These are phyloP conservation scores for Ampelomyces quisqualis DNA, from an alignment of 2,329 filamentous ascomycete genomes.

Conservation along the genomic window DNA sequence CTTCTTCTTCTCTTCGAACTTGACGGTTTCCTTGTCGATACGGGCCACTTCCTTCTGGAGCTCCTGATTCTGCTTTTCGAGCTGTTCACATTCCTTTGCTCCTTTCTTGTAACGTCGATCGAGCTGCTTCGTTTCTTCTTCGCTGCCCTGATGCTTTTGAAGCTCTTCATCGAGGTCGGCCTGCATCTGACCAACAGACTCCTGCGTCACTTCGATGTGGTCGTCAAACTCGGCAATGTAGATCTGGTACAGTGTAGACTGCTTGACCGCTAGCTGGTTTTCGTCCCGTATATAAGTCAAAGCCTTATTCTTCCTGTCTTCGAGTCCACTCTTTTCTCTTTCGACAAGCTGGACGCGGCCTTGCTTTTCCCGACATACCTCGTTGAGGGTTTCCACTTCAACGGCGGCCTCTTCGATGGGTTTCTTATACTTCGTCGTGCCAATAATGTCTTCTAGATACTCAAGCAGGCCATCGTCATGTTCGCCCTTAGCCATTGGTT, in stretches of 20 bases:
- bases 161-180: slow-evolving; percentile 81
- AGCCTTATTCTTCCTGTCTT: slow-evolving; percentile 96
- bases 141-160: slow-evolving; percentile 85
- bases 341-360: slow-evolving; percentile 95
- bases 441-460: slow-evolving; percentile 97
- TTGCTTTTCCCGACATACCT: slow-evolving; percentile 93
- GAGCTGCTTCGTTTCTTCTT: slow-evolving; percentile 85
- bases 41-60: slow-evolving; percentile 85
- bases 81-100: slow-evolving; percentile 76
- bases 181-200: slow-evolving; percentile 89
- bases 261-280: slow-evolving; percentile 86
- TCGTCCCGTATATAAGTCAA: slow-evolving; percentile 86
- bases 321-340: slow-evolving; percentile 88
- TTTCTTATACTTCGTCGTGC: slow-evolving; percentile 96
- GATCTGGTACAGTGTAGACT: slow-evolving; percentile 89
- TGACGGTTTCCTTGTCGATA: slow-evolving; percentile 94
- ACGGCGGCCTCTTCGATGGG: slow-evolving; percentile 92
- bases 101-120: slow-evolving; percentile 81
- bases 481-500: slow-evolving; percentile 89
- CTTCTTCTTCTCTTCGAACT: slow-evolving; percentile 97
- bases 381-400: slow-evolving; percentile 89
- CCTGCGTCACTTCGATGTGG: slow-evolving; percentile 83
- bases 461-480: slow-evolving; percentile 95
- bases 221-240: slow-evolving; percentile 86
- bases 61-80: slow-evolving; percentile 78